Percentiles rank a stretch among this genome's conserved stretches.
These are phyloP conservation scores for Scytalidium sp. DNA, from an alignment of 2,329 filamentous ascomycete species.

Conservation along the genomic window DNA sequence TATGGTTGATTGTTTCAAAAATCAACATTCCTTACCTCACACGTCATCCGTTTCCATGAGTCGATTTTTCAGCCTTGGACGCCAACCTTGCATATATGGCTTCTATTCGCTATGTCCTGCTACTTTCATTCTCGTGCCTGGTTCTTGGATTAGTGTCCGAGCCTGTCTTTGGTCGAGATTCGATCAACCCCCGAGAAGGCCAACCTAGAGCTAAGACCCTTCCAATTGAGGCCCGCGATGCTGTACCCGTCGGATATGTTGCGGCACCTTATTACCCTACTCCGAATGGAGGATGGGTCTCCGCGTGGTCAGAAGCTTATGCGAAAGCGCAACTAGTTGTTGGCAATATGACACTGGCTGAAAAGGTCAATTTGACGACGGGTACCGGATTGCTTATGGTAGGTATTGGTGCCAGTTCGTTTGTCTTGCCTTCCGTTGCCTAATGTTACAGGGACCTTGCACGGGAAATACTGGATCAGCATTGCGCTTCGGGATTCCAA, in stretches of 20 bases:
- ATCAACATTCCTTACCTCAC: too few relatives aligned
- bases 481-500: constrained; percentile 66
- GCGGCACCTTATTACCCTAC: constrained; percentile 20
- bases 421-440: neutral
- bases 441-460: constrained; percentile 47
- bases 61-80: too few relatives aligned
- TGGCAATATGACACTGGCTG: constrained; percentile 72
- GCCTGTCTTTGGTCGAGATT: neutral
- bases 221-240: constrained; percentile 2
- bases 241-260: constrained; percentile 6
- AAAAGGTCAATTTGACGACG: constrained; percentile 75
- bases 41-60: too few relatives aligned
- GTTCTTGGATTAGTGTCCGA: neutral
- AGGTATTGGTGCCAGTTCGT: neutral
- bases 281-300: constrained; percentile 52
- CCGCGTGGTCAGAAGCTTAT: constrained; percentile 65
- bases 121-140: neutral
- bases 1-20: too few relatives aligned
- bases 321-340: constrained; percentile 66
- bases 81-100: too few relatives aligned
- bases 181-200: neutral
- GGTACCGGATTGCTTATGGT: constrained; percentile 71
- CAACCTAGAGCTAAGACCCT: neutral
- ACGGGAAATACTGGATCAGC: constrained; percentile 76
- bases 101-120: neutral